phyloP scores from a whole-genome alignment of 2,329 filamentous ascomycete species.

The Bipolaris bicolor region DNA sequence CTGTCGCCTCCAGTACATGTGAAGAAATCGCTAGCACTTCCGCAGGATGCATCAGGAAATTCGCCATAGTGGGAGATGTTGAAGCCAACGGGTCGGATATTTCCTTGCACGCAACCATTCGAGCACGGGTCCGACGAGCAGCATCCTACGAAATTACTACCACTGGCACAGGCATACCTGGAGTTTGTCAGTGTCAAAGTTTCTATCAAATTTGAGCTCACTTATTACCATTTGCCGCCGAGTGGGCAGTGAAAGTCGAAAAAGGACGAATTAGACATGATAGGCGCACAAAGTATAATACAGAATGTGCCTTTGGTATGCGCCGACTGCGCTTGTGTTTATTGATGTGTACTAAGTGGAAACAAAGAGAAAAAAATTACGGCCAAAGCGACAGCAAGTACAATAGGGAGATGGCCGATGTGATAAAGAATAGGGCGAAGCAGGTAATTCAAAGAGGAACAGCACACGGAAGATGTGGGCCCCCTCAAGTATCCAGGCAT shows the following conservation, averaged over 20 bases:
- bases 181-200: constrained; percentile 11
- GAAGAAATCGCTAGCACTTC: constrained; percentile 40
- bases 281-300: not conserved
- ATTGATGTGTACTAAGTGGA: not conserved
- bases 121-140: constrained; percentile 48
- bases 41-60: constrained; percentile 45
- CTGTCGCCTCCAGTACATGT: constrained; percentile 37
- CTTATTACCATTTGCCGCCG: constrained; percentile 31
- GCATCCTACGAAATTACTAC: constrained; percentile 51
- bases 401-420: constrained; percentile 8
- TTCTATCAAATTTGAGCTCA: not conserved
- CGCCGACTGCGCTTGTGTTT: not conserved
- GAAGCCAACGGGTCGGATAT: constrained; percentile 44
- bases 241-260: constrained; percentile 31
- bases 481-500: not conserved
- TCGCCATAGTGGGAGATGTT: constrained; percentile 38
- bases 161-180: constrained; percentile 33
- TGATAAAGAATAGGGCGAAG: constrained; percentile 15
- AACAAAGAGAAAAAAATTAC: constrained; percentile 7
- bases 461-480: constrained; percentile 10
- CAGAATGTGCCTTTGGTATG: not conserved
- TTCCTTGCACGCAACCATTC: constrained; percentile 45
- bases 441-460: constrained; percentile 14
- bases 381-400: constrained; percentile 13
- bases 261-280: constrained; percentile 16